Conservation (phyloP, 192 early-diverging fungal species). For the Coemansia umbellata region DNA sequence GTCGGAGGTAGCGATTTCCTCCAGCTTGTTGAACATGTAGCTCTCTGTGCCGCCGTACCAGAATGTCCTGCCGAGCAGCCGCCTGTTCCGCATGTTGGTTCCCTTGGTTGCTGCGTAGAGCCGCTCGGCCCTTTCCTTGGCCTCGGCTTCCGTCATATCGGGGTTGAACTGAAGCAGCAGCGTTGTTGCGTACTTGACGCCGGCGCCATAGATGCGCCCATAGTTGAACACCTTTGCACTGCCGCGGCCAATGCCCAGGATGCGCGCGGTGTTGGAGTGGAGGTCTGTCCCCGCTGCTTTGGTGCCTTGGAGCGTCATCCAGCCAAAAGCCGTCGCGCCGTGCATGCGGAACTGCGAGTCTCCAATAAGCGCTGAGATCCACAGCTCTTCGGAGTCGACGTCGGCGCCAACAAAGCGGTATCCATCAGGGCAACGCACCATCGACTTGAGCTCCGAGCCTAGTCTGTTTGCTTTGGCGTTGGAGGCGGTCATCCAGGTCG, state of each 20-base stretch:
- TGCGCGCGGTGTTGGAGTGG: slow-evolving; percentile 87
- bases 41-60: slow-evolving; percentile 92
- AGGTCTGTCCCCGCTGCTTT: slow-evolving; percentile 86
- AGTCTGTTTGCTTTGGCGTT: slow-evolving; percentile 87
- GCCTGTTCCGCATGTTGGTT: slow-evolving; percentile 39
- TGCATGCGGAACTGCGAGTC: slow-evolving; percentile 92
- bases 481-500: slow-evolving; percentile 93
- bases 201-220: slow-evolving; percentile 92
- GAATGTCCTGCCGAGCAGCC: slow-evolving; percentile 43
- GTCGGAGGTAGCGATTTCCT: slow-evolving; percentile 67
- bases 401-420: slow-evolving; percentile 93
- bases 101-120: slow-evolving; percentile 88
- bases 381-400: slow-evolving; percentile 95
- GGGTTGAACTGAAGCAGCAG: slow-evolving; percentile 79
- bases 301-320: slow-evolving; percentile 96
- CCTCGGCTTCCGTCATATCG: slow-evolving; percentile 61
- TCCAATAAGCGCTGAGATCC: slow-evolving; percentile 92
- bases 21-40: slow-evolving; percentile 92
- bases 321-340: slow-evolving; percentile 89
- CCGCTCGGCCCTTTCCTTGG: slow-evolving; percentile 58
- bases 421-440: slow-evolving; percentile 76
- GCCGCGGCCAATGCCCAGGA: slow-evolving; percentile 83
- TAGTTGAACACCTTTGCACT: slow-evolving; percentile 96
- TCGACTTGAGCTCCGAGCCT: slow-evolving; percentile 91
- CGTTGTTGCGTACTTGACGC: slow-evolving; percentile 72